These are phyloP conservation scores for Aspergillus ostianus DNA, from an alignment of 495 filamentous ascomycete genomes.

Conservation along the genomic window DNA sequence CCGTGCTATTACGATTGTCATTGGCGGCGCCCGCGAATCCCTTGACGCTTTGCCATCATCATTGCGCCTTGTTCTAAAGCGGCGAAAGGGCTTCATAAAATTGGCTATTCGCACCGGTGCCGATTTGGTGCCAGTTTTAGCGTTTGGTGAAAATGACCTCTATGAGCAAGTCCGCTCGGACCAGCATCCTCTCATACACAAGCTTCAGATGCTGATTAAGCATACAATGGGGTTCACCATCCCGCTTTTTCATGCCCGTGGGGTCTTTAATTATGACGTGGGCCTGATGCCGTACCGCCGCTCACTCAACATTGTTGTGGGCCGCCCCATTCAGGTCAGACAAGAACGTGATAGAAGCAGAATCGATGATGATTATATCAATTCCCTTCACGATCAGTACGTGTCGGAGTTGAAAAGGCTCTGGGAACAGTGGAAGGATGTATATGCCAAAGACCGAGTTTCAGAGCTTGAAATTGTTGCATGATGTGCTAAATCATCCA, in stretches of 20 bases:
- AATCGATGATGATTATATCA: constrained; percentile 71
- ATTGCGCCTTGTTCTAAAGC: constrained; percentile 71
- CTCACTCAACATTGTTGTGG: constrained; percentile 85
- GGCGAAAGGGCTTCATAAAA: constrained; percentile 91
- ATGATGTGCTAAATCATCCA: constrained; percentile 35
- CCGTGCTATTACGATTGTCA: constrained; percentile 90
- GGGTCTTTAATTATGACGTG: constrained; percentile 97
- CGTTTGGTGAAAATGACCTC: constrained; percentile 93
- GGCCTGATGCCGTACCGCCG: constrained; percentile 91
- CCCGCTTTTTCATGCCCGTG: constrained; percentile 83
- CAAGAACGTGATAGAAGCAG: constrained; percentile 50
- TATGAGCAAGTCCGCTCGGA: constrained; percentile 81
- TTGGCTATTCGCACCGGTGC: constrained; percentile 86
- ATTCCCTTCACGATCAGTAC: constrained; percentile 76
- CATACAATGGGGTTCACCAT: constrained; percentile 87
- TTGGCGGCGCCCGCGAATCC: constrained; percentile 89
- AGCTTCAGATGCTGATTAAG: constrained; percentile 77
- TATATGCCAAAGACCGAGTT: constrained; percentile 67
- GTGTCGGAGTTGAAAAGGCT: constrained; percentile 73
- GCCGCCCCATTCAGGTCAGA: constrained; percentile 69
- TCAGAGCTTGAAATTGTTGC: constrained; percentile 78
- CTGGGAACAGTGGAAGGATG: constrained; percentile 87
- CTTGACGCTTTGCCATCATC: constrained; percentile 78
- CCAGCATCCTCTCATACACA: constrained; percentile 69
- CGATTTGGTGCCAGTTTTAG: constrained; percentile 85